Evolutionary conservation across 768 basidiomycete species (phyloP), one percentile per base, ranked within the genome.

Genomic region (Melanogaster broomeanus): DNA sequence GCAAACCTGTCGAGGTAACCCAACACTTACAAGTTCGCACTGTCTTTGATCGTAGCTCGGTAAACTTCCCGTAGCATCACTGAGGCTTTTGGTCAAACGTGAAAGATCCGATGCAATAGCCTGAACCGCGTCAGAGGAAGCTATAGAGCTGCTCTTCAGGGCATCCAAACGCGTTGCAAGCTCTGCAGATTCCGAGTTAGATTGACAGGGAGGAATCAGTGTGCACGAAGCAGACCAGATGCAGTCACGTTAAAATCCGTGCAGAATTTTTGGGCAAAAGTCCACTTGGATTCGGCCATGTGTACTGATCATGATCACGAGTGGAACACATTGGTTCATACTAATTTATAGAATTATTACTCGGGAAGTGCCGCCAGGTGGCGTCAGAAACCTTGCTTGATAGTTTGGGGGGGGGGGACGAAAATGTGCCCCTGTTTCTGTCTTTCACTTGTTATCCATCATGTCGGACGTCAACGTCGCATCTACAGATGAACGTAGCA

Each of bases 11-110:
- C 35, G 19, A 22, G n/a, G 27, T 5, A 46, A 34, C n/a, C 18
- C 27, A 37, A 19, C 22, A 73, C 83, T 48, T 58, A 90, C 89
- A 60, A 73, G 69, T 64, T 87, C 86, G 61, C 78, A 87, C 61
- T 84, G 84, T 48, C 84, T 77, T 61, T 87, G 89, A 66, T 90
- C 88, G 61, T 89, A 90, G 34, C 77, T 73, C 4, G 89, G 85
- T 40, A 93, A 70, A 51, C 77, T 81, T 7, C 78, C 77, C 9
- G 80, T 82, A 6, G 85, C 88, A 62, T 84, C 86, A 6, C 76
- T 72, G 16, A 92, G 74, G 21, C 73, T 74, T 60, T 85, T 91
- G 39, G 81, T 74, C 39, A 90, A 66, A 52, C 78, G 81, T 4
- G 83, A 78, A 18, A 86, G 65, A 37, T 81, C 79, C 9, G 72